Evolutionary conservation across 495 filamentous ascomycete species (phyloP), one percentile per base, ranked within the genome.

Genomic region (Xylaria telfairii): DNA sequence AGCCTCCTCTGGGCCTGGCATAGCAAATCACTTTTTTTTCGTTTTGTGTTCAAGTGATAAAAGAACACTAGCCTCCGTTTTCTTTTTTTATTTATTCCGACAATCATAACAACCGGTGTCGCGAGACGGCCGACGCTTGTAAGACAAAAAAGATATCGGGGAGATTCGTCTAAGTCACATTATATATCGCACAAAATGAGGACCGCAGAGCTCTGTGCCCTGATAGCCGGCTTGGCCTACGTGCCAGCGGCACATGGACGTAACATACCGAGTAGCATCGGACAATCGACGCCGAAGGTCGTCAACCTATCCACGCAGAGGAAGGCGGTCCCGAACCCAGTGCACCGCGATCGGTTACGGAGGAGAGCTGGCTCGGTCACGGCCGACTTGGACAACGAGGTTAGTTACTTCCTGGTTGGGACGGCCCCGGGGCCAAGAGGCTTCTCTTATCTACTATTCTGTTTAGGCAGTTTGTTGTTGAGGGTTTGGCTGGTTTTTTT

Each of bases 231-330:
- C 30, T 28, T 67, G 13, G 62, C 34, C 41, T 66, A 32, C 42
- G 39, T 65, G 44, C 13, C 68, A 30, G 57, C 68, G 64, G 59
- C 64, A 72, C 37, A 73, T 44, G 76, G 74, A 72, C 76, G 74
- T 70, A 78, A 75, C 70, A 30, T 76, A 69, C 76, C 72, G 54
- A 63, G 66, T 69, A 70, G 59, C 26, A 65, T 69, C 60, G 76
- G 72, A 1, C 73, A 72, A 13, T 19, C 46, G 21, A 30, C 30
- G 9, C 82, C 83, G 9, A 82, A 81, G 53, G 84, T 88, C 26
- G 74, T 90, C n/a, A 80, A 76, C 56, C 74, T 89, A 68, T 76
- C 83, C 0, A 82, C 85, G 12, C 68, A 85, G 70, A 81, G 86
- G 71, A 82, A 74, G 68, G 53, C 71, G 0, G 73, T 82, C 42